Evolutionary conservation across 352 stramenopile genomes (phyloP).

Genomic region (Thraustotheca clavata): DNA sequence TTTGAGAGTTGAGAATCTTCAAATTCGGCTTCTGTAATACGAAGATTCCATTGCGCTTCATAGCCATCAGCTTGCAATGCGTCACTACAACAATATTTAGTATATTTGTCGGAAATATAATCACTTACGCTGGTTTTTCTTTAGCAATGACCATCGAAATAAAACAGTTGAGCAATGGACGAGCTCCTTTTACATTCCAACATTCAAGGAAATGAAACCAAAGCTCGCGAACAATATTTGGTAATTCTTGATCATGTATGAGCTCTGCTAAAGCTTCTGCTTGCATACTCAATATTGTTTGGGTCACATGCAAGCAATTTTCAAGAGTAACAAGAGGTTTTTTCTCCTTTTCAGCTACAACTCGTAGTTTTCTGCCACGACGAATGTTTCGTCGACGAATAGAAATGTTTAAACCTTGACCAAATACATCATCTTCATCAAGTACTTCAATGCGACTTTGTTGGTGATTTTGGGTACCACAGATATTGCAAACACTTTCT

Average conservation of each 20-base stretch:
- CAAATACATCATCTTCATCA: constrained; percentile 70
- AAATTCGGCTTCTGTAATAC: too few species aligned
- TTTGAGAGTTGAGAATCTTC: not conserved
- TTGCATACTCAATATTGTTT: constrained; percentile 13
- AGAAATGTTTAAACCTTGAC: too few species aligned
- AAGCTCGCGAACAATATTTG: not conserved
- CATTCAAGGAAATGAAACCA: constrained; percentile 18
- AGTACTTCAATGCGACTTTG: constrained; percentile 77
- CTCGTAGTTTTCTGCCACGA: not conserved
- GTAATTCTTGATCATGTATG: not conserved
- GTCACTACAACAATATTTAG: not conserved
- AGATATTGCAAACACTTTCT: constrained; percentile 79
- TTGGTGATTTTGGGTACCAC: constrained; percentile 72
- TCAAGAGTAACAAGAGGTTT: constrained; percentile 13
- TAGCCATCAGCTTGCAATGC: constrained; percentile 3
- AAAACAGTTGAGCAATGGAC: constrained; percentile 14
- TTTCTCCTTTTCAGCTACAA: not conserved
- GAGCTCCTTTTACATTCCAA: not conserved
- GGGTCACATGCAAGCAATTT: constrained; percentile 13
- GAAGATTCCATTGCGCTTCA: constrained; percentile 15
- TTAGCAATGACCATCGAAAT: not conserved
- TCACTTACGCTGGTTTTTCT: not conserved
- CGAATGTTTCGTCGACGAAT: not conserved
- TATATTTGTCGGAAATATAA: not conserved
- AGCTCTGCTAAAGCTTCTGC: not conserved